Evolutionary conservation across 441 rosid genomes (phyloP).

Genomic region (Pelargonium fulgidum): DNA sequence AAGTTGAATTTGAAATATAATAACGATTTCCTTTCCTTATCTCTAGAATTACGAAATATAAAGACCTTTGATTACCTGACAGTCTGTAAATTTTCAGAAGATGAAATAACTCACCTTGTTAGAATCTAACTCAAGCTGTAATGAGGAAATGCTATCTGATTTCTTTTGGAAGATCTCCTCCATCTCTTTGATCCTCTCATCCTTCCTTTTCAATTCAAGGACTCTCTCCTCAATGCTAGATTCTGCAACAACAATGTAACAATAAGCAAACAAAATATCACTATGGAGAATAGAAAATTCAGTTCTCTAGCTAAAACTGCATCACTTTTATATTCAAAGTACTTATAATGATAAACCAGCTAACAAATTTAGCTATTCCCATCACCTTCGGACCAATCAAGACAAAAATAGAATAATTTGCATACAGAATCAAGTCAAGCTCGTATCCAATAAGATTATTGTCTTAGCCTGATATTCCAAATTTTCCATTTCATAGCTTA

Average conservation of each 20-base stretch:
- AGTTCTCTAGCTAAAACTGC: background rate
- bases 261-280: conserved; percentile 9
- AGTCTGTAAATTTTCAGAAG: background rate
- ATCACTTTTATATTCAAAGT: background rate
- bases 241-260: conserved; percentile 22
- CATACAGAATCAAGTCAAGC: background rate
- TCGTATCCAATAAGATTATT: background rate
- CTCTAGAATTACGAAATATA: too few relatives aligned
- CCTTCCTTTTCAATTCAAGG: conserved; percentile 25
- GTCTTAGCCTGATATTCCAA: background rate
- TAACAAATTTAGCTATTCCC: background rate
- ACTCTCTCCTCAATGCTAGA: conserved; percentile 28
- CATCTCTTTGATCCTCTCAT: conserved; percentile 26
- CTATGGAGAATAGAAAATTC: background rate
- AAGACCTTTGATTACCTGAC: background rate
- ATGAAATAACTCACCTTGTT: conserved; percentile 24
- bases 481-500: background rate
- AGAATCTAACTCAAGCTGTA: conserved; percentile 31
- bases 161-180: conserved; percentile 33
- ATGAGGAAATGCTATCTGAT: conserved; percentile 21
- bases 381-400: too few relatives aligned
- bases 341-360: background rate
- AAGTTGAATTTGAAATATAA: background rate
- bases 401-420: background rate
- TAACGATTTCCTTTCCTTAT: background rate